Evolutionary conservation across 2,329 filamentous ascomycete genomes (phyloP), one percentile per base, ranked within the genome.

Genomic region (Botrytis porri): DNA sequence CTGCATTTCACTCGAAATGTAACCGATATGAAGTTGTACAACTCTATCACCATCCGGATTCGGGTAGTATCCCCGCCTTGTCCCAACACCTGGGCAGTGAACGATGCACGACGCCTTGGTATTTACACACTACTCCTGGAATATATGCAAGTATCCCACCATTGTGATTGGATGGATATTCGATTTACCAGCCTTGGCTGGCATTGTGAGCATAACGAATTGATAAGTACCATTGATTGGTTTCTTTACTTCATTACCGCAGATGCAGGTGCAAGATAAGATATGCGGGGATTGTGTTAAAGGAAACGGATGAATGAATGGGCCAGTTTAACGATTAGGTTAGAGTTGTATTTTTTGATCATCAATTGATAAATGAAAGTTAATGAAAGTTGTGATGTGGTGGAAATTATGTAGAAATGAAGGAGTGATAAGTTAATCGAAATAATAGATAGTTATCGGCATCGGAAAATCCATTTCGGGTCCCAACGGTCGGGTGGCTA

Each of bases 171-270:
- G 48, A 67, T 54, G 35, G 48, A 67, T 54, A 32, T 41, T 57
- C 32, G 7, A 41, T 67, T 57, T 57, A 67, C 18, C 48, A 67
- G 64, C 35, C 64, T 67, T 67, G 65, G 65, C 65, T 29, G 37
- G 35, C 20, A 65, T 35, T 48, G 22, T 48, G 62, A 39, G 22
- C 8, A 16, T n/a, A n/a, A 39, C 7, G 51, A 29, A 39, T 29
- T 20, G 32, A 66, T 54, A 51, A n/a, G 51, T 57, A 39, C 60
- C 59, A 62, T 25, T 39, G 60, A 62, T 41, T 39, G 60, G 14
- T 14, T 39, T 39, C n/a, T n/a, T n/a, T n/a, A n/a, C n/a, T n/a
- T n/a, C n/a, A n/a, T n/a, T n/a, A n/a, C n/a, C n/a, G n/a, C n/a
- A n/a, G n/a, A n/a, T n/a, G n/a, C n/a, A n/a, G n/a, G n/a, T n/a